Conservation (phyloP, 2,329 filamentous ascomycete genomes). For the Microascus cirrosus region DNA sequence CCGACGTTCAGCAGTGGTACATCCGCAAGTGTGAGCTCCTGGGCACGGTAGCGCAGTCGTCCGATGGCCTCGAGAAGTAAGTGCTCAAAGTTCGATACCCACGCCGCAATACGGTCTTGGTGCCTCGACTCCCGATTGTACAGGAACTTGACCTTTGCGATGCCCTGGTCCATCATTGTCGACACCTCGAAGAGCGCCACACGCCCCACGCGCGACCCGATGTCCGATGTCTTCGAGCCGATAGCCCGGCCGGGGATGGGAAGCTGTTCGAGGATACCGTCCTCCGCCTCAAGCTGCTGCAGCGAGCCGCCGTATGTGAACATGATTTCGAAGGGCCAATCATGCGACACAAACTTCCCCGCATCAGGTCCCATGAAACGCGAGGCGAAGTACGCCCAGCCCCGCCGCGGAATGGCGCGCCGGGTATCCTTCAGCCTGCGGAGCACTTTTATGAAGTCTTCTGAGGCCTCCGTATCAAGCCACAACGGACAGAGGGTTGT, state of each 20-base stretch:
- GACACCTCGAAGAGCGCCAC: constrained; percentile 40
- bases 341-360: constrained; percentile 13
- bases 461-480: constrained; percentile 26
- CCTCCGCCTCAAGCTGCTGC: constrained; percentile 33
- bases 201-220: constrained; percentile 32
- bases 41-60: constrained; percentile 26
- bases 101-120: constrained; percentile 29
- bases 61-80: constrained; percentile 31
- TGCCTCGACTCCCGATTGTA: constrained; percentile 30
- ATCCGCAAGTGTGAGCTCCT: constrained; percentile 37
- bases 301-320: constrained; percentile 44
- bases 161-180: constrained; percentile 30
- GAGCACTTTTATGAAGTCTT: constrained; percentile 38
- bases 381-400: constrained; percentile 37
- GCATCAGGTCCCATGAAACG: constrained; percentile 24
- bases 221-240: constrained; percentile 27
- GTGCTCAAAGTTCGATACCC: constrained; percentile 35
- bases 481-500: constrained; percentile 43
- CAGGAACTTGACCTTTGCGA: constrained; percentile 31
- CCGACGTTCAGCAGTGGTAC: constrained; percentile 34
- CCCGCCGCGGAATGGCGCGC: constrained; percentile 28
- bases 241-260: constrained; percentile 25
- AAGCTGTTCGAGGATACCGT: constrained; percentile 37
- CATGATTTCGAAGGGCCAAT: constrained; percentile 44
- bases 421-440: constrained; percentile 42